These are phyloP conservation scores for Myxozyma neotropica DNA, from an alignment of 805 yeast species.

Conservation along the genomic window DNA sequence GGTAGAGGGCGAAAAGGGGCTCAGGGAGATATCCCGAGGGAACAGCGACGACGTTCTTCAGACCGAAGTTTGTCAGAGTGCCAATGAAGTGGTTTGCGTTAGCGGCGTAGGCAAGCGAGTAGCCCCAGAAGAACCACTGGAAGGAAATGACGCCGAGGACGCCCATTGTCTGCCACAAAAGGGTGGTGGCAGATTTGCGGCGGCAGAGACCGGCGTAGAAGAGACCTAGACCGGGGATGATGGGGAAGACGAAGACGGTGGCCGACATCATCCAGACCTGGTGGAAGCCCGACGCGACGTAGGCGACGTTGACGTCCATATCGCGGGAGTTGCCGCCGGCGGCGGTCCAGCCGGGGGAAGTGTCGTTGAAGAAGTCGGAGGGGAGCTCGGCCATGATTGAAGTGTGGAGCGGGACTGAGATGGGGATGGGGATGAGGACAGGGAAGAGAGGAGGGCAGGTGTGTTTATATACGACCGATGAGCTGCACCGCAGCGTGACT, in stretches of 20 bases:
- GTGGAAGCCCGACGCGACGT: constrained; percentile 56
- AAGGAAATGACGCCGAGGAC: constrained; percentile 78
- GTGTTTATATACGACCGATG: not conserved
- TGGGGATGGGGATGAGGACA: not conserved
- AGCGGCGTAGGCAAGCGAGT: constrained; percentile 82
- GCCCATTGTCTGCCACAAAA: constrained; percentile 93
- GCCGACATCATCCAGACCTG: constrained; percentile 79
- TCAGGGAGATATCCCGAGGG: constrained; percentile 79
- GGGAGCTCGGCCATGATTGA: constrained; percentile 31
- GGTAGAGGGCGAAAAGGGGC: constrained; percentile 84
- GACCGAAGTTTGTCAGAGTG: constrained; percentile 74
- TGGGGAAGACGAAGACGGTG: constrained; percentile 75
- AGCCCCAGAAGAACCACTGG: constrained; percentile 99
- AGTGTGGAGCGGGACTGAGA: not conserved
- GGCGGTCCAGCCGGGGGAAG: constrained; percentile 33
- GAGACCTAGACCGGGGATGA: constrained; percentile 95
- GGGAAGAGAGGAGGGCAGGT: constrained; percentile 2
- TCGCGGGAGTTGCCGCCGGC: constrained; percentile 70
- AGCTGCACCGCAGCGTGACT: not conserved
- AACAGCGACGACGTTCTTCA: constrained; percentile 80
- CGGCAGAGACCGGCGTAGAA: constrained; percentile 91
- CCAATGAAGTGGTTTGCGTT: constrained; percentile 74
- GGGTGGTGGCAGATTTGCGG: constrained; percentile 92
- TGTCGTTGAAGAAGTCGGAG: constrained; percentile 30
- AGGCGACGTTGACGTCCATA: constrained; percentile 62